phyloP scores from a whole-genome alignment of 1,284 basidiomycete genomes.

The Cutaneotrichosporon cutaneum region DNA sequence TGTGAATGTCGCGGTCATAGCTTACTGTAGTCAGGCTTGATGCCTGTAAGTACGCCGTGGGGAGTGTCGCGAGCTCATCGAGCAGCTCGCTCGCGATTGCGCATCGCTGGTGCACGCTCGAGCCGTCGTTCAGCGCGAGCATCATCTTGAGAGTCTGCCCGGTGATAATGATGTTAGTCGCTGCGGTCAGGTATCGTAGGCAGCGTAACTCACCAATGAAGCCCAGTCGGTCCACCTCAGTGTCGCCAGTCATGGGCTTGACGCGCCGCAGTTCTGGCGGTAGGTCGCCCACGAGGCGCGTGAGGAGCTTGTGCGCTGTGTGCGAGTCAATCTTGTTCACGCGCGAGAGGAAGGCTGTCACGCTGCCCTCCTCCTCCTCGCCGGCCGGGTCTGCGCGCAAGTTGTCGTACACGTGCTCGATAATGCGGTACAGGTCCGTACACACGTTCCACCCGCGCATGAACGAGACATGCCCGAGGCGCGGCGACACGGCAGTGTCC shows the following conservation, averaged over 20 bases:
- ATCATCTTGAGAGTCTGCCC: slow-evolving; percentile 8
- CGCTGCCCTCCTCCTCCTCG: not conserved
- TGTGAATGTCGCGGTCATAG: not conserved
- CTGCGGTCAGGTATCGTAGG: not conserved
- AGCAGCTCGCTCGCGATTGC: slow-evolving; percentile 5
- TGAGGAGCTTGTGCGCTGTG: not conserved
- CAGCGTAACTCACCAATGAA: not conserved
- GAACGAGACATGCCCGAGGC: not conserved
- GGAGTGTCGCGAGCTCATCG: slow-evolving; percentile 3
- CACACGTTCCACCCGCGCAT: slow-evolving; percentile 6
- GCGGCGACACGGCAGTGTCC: not conserved
- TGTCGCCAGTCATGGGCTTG: not conserved
- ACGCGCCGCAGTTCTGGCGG: not conserved
- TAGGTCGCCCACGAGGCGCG: not conserved
- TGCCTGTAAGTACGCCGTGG: not conserved
- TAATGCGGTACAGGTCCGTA: slow-evolving; percentile 3
- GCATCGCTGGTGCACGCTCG: slow-evolving; percentile 7
- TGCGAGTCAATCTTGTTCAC: slow-evolving; percentile 1
- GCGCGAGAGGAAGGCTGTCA: not conserved
- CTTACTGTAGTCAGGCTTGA: not conserved
- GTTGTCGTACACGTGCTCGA: slow-evolving; percentile 5
- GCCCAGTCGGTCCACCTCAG: not conserved
- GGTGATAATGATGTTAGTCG: slow-evolving; percentile 4
- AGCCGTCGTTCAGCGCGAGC: not conserved
- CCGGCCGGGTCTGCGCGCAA: not conserved